Conservation (phyloP, 495 filamentous ascomycete species). For the Tuber magnatum region DNA sequence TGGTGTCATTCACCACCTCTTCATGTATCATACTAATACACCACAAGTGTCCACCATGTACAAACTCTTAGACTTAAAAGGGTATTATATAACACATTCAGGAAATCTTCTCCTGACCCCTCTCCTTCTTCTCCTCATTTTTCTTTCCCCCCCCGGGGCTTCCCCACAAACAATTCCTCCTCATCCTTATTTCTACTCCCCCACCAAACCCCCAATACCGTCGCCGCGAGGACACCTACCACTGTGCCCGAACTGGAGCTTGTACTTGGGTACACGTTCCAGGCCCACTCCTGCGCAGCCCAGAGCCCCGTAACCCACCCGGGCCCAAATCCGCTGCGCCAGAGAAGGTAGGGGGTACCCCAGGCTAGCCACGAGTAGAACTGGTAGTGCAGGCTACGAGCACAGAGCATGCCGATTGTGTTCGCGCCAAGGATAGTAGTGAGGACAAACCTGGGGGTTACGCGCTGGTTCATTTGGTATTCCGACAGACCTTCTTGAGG, state of each 20-base stretch:
- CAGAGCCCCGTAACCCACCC: slow-evolving; percentile 64
- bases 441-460: slow-evolving; percentile 70
- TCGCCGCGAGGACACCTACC: slow-evolving; percentile 59
- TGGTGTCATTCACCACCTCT: neutral
- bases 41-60: neutral
- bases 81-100: slow-evolving; percentile 15
- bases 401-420: slow-evolving; percentile 79
- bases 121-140: slow-evolving; percentile 5
- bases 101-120: neutral
- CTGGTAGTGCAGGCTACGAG: slow-evolving; percentile 88
- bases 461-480: slow-evolving; percentile 48
- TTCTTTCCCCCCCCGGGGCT: slow-evolving; percentile 7
- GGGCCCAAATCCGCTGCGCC: slow-evolving; percentile 70
- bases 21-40: neutral
- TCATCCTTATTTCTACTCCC: slow-evolving; percentile 49
- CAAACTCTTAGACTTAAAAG: neutral
- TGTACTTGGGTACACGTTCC: slow-evolving; percentile 95
- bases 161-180: slow-evolving; percentile 18
- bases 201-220: slow-evolving; percentile 58
- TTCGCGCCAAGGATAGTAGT: slow-evolving; percentile 72
- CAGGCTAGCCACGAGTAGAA: slow-evolving; percentile 92
- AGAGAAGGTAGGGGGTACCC: slow-evolving; percentile 85
- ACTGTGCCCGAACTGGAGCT: slow-evolving; percentile 67
- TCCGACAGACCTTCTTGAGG: slow-evolving; percentile 49
- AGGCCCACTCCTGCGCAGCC: slow-evolving; percentile 87